Evolutionary conservation across 2,329 filamentous ascomycete genomes (phyloP).

Genomic region (Aspergillus fumigatus): DNA sequence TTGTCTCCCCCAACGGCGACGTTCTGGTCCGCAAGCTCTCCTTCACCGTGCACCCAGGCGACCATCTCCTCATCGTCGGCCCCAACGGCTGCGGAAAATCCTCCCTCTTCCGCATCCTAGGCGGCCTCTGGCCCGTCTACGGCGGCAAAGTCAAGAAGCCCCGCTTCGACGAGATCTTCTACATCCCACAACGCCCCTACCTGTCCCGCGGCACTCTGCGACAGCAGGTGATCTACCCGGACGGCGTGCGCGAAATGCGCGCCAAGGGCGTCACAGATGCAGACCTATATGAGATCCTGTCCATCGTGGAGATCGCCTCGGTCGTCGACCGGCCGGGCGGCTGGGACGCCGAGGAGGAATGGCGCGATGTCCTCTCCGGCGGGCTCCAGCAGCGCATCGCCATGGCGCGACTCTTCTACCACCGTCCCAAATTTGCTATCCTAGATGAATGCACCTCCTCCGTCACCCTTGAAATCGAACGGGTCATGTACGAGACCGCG

Average conservation of each 20-base stretch:
- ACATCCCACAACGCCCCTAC: constrained; percentile 94
- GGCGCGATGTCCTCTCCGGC: constrained; percentile 88
- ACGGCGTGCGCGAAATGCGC: constrained; percentile 81
- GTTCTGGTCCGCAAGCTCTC: constrained; percentile 81
- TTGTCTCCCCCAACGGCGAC: constrained; percentile 94
- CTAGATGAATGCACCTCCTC: constrained; percentile 94
- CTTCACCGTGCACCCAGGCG: constrained; percentile 79
- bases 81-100: constrained; percentile 98
- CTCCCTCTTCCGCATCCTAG: constrained; percentile 90
- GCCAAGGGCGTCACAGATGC: constrained; percentile 75
- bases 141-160: constrained; percentile 91
- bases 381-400: constrained; percentile 94
- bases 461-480: constrained; percentile 92
- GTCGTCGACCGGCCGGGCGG: constrained; percentile 74
- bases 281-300: constrained; percentile 72
- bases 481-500: constrained; percentile 94
- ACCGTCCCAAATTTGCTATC: constrained; percentile 87
- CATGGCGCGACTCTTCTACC: constrained; percentile 94
- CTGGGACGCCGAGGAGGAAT: constrained; percentile 94
- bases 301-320: constrained; percentile 74
- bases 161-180: constrained; percentile 89
- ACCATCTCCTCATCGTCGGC: constrained; percentile 90
- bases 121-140: constrained; percentile 96
- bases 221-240: constrained; percentile 95
- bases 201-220: constrained; percentile 86